Conservation (phyloP, 2,329 filamentous ascomycete species). For the Aspergillus candidus region DNA sequence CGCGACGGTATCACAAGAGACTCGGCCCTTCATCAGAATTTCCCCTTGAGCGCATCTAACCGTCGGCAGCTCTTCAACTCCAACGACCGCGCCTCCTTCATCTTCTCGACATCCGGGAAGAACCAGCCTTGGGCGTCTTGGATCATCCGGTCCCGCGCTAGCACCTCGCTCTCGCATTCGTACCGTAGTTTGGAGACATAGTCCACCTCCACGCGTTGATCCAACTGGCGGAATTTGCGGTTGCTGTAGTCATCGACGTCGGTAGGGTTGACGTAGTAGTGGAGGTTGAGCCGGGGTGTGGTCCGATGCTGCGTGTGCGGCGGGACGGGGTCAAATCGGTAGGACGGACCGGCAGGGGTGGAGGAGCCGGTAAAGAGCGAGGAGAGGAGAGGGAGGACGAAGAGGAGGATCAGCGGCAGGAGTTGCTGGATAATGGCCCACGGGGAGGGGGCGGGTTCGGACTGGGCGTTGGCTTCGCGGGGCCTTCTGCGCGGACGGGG, state of each 20-base stretch:
- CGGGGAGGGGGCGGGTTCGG: slow-evolving; percentile 47
- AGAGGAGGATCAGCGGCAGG: slow-evolving; percentile 81
- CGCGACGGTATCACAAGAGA: too few species aligned
- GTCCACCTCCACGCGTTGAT: slow-evolving; percentile 67
- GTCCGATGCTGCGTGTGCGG: slow-evolving; percentile 70
- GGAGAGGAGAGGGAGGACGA: slow-evolving; percentile 76
- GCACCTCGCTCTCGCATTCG: slow-evolving; percentile 69
- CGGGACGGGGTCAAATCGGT: slow-evolving; percentile 66
- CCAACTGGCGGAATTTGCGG: slow-evolving; percentile 66
- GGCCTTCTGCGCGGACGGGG: slow-evolving; percentile 69
- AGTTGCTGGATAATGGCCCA: slow-evolving; percentile 61
- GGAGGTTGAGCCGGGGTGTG: slow-evolving; percentile 64
- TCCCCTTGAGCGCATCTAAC: slow-evolving; percentile 46
- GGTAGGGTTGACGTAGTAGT: slow-evolving; percentile 77
- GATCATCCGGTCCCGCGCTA: slow-evolving; percentile 58
- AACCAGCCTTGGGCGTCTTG: slow-evolving; percentile 86
- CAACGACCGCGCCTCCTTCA: slow-evolving; percentile 62
- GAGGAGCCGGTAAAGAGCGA: slow-evolving; percentile 63
- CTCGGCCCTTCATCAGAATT: slow-evolving; percentile 7
- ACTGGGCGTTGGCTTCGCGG: slow-evolving; percentile 53
- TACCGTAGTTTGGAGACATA: slow-evolving; percentile 62
- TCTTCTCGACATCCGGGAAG: slow-evolving; percentile 70
- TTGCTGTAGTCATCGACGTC: slow-evolving; percentile 67
- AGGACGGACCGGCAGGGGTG: slow-evolving; percentile 56
- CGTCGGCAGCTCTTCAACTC: slow-evolving; percentile 55